Conservation (phyloP, 1,139 yeast species). For the Geotrichum candidum region DNA sequence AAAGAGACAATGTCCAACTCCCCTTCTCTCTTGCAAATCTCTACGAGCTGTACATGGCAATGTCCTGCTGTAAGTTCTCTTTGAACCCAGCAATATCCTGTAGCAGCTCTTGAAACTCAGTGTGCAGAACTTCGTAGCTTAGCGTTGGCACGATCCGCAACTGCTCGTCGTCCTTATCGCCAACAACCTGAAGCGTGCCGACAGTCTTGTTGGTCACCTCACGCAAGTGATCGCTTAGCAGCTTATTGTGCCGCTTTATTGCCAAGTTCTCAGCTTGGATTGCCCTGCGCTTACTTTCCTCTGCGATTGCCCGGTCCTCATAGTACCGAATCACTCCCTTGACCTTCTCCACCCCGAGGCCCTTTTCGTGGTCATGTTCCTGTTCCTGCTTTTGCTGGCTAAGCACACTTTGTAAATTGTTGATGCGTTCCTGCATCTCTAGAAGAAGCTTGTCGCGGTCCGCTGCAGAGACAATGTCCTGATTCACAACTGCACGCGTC, state of each 20-base stretch:
- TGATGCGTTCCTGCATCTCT: slow-evolving; percentile 41
- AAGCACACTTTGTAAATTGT: slow-evolving; percentile 34
- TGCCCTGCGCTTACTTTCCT: slow-evolving; percentile 35
- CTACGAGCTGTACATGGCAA: not conserved
- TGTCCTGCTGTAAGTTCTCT: not conserved
- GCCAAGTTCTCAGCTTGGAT: slow-evolving; percentile 33
- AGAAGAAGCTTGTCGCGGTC: slow-evolving; percentile 36
- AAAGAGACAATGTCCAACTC: not conserved
- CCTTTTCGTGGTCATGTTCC: slow-evolving; percentile 25
- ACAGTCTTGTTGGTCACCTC: slow-evolving; percentile 32
- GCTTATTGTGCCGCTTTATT: slow-evolving; percentile 31
- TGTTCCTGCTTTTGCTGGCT: slow-evolving; percentile 24
- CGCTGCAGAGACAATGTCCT: slow-evolving; percentile 39
- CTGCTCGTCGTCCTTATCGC: not conserved
- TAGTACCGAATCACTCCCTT: slow-evolving; percentile 38
- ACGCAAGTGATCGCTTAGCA: slow-evolving; percentile 32
- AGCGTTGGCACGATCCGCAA: not conserved
- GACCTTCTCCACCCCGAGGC: slow-evolving; percentile 32
- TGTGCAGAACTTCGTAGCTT: slow-evolving; percentile 14
- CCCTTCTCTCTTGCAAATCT: not conserved
- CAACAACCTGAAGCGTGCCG: slow-evolving; percentile 14
- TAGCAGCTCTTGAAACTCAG: slow-evolving; percentile 13
- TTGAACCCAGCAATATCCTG: slow-evolving; percentile 11
- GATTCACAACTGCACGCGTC: slow-evolving; percentile 52
- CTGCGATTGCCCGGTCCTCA: slow-evolving; percentile 40